Conservation (phyloP, 1,284 basidiomycete genomes). For the Pseudozyma flocculosa region DNA sequence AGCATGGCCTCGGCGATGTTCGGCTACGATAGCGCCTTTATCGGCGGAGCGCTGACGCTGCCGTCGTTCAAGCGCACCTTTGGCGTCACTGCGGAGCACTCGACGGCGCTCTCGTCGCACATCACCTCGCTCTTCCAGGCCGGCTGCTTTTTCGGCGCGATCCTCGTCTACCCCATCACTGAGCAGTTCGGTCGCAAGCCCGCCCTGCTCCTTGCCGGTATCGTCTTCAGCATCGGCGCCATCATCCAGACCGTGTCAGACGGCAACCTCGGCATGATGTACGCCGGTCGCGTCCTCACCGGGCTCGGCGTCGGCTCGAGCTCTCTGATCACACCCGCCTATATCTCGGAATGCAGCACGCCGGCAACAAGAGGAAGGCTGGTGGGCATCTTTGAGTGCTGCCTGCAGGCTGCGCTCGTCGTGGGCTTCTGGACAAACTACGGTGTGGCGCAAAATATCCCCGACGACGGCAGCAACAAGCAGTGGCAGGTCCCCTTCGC, state of each 20-base stretch:
- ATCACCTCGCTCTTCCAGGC: slow-evolving; percentile 64
- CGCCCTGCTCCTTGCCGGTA: slow-evolving; percentile 33
- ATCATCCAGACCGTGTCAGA: slow-evolving; percentile 43
- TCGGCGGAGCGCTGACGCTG: slow-evolving; percentile 61
- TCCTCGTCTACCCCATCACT: slow-evolving; percentile 28
- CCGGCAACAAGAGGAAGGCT: slow-evolving; percentile 63
- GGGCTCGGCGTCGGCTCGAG: slow-evolving; percentile 60
- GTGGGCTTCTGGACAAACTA: slow-evolving; percentile 59
- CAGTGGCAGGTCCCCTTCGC: slow-evolving; percentile 65
- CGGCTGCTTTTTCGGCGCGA: slow-evolving; percentile 52
- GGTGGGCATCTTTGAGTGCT: slow-evolving; percentile 63
- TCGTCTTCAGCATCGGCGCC: slow-evolving; percentile 51
- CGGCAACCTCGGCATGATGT: slow-evolving; percentile 41
- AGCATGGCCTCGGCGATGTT: too few species aligned
- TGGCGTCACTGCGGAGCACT: too few species aligned
- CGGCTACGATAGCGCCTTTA: slow-evolving; percentile 63
- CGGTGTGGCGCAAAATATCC: slow-evolving; percentile 60
- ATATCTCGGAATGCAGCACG: slow-evolving; percentile 58
- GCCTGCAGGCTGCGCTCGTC: slow-evolving; percentile 59
- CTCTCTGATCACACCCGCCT: slow-evolving; percentile 55
- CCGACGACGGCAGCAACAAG: slow-evolving; percentile 42
- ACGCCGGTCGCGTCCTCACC: slow-evolving; percentile 58
- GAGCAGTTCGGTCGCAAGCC: slow-evolving; percentile 26
- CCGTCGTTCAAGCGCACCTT: slow-evolving; percentile 62
- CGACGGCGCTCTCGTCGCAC: too few species aligned